Evolutionary conservation across 1,284 basidiomycete genomes (phyloP), one percentile per base, ranked within the genome.

Genomic region (Rhodotorula glutinis): DNA sequence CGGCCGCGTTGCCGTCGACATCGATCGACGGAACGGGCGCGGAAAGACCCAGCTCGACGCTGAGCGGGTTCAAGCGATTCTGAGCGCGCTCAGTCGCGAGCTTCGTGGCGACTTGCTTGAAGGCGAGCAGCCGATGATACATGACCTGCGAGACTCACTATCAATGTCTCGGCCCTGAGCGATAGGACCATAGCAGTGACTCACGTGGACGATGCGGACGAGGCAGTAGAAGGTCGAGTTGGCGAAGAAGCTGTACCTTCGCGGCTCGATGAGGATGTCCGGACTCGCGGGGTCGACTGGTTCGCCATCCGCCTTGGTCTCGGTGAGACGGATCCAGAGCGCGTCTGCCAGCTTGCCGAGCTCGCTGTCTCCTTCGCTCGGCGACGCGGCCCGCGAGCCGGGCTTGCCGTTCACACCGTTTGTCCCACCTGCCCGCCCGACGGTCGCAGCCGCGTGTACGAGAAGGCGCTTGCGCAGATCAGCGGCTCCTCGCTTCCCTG

Each of bases 201-300:
- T 74, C 74, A 92, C 92, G 85, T 95, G 91, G 46, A 96, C 78
- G 63, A 96, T 81, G 56, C 95, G 87, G 74, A 97, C 78, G 70
- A 98, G 80, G 27, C 92, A 90, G 81, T 97, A 98, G 79, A 93
- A 92, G 53, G 91, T 88, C 69, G 90, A 91, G 80, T 96, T 95
- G 69, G 87, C 87, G 80, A 95, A 98, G 81, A 97, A 94, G 47
- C 82, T 72, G 59, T 62, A 69, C 62, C 57, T 58, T 53, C 72
- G 51, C 46, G 59, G 61, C 23, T 69, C 60, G 47, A 69, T 58
- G 4, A 61, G 41, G 29, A 65, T 65, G 33, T 67, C 63, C 11
- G 62, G 63, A 8, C 53, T 62, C 3, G 61, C 60, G 16, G 40
- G 62, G 21, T 49, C 57, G 16, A 61, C 65, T 4, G 64, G 44